phyloP scores from a whole-genome alignment of 1,139 yeast genomes.

The Candida pseudocylindracea region DNA sequence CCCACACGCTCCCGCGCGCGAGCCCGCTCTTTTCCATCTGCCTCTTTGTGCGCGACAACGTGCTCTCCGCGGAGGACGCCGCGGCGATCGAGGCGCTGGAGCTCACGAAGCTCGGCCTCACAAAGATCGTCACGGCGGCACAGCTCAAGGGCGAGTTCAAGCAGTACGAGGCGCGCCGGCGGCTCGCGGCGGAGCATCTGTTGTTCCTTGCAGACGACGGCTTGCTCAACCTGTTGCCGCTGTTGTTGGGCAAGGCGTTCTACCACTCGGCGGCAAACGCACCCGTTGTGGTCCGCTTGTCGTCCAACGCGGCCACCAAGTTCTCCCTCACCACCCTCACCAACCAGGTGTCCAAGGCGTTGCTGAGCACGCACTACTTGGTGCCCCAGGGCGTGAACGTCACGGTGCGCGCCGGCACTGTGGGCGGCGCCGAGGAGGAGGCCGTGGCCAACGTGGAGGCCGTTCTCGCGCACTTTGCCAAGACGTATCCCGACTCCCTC shows the following conservation, averaged over 20 bases:
- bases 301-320: slow-evolving; percentile 20
- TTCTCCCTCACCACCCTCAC: slow-evolving; percentile 32
- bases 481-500: slow-evolving; percentile 8
- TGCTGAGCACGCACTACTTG: slow-evolving; percentile 35
- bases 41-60: slow-evolving; percentile 50
- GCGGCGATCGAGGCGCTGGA: slow-evolving; percentile 34
- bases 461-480: slow-evolving; percentile 26
- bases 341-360: slow-evolving; percentile 35
- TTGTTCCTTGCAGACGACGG: slow-evolving; percentile 71
- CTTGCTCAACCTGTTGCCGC: slow-evolving; percentile 60
- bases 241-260: slow-evolving; percentile 61
- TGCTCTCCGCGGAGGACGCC: slow-evolving; percentile 31
- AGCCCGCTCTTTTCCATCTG: slow-evolving; percentile 19
- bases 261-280: slow-evolving; percentile 10
- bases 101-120: slow-evolving; percentile 15
- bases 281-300: too few species aligned
- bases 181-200: slow-evolving; percentile 36
- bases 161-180: slow-evolving; percentile 50
- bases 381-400: slow-evolving; percentile 61
- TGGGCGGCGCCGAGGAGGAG: slow-evolving; percentile 7
- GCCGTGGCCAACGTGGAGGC: slow-evolving; percentile 32
- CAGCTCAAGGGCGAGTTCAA: slow-evolving; percentile 47
- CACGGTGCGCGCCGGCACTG: slow-evolving; percentile 41
- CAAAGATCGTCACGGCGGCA: slow-evolving; percentile 26
- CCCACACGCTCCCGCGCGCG: slow-evolving; percentile 20